phyloP scores from a whole-genome alignment of 106 monocot genomes.

The Allium sativum region DNA sequence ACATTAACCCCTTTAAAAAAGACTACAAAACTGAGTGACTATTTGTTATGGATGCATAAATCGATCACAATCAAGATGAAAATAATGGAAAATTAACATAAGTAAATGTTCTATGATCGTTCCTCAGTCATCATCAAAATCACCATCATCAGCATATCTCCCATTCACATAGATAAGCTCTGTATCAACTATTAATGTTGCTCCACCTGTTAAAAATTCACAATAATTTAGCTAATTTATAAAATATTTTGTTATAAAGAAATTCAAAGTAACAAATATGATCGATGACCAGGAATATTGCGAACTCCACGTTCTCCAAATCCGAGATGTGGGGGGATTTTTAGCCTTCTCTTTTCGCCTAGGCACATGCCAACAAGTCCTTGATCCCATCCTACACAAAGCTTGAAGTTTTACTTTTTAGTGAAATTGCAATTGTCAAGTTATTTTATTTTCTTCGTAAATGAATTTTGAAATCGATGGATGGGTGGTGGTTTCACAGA shows the following conservation, averaged over 20 bases:
- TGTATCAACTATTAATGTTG: slow-evolving; percentile 81
- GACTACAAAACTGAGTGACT: no score
- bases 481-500: no score
- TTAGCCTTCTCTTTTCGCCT: slow-evolving; percentile 85
- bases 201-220: slow-evolving; percentile 46
- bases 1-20: no score
- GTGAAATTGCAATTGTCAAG: no score
- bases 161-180: slow-evolving; percentile 86
- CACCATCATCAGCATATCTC: background rate
- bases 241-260: background rate
- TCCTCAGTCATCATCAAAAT: background rate
- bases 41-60: no score
- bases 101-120: no score
- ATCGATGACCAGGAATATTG: slow-evolving; percentile 43
- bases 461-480: no score
- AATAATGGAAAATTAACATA: no score
- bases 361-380: slow-evolving; percentile 89
- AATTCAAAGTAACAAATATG: background rate
- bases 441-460: no score
- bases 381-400: slow-evolving; percentile 78
- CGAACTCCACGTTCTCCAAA: slow-evolving; percentile 70
- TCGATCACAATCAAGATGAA: no score
- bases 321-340: slow-evolving; percentile 87
- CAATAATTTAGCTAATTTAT: background rate
- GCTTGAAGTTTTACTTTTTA: no score